A percentile compares a stretch with the other conserved stretches of the same genome.
These are phyloP conservation scores for Trichothecium roseum DNA, from an alignment of 2,329 filamentous ascomycete genomes.

Conservation along the genomic window DNA sequence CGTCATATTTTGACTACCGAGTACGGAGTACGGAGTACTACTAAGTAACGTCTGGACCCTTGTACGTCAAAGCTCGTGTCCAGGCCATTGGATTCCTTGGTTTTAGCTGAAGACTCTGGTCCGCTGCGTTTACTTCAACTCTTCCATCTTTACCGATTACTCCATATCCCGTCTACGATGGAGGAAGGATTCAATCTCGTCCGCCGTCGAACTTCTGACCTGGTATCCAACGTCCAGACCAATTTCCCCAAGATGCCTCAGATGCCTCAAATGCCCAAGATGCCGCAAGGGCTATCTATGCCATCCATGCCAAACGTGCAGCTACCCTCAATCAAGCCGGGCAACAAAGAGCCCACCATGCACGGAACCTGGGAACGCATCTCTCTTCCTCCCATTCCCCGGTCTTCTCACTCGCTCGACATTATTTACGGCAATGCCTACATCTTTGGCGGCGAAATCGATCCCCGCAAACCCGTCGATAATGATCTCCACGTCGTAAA, in stretches of 20 bases:
- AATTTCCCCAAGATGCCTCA: slow-evolving; percentile 28
- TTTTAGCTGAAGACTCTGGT: slow-evolving; percentile 1
- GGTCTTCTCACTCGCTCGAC: slow-evolving; percentile 65
- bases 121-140: background rate
- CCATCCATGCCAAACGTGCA: slow-evolving; percentile 3
- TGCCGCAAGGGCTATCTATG: slow-evolving; percentile 6
- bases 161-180: slow-evolving; percentile 22
- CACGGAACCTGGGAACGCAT: slow-evolving; percentile 54
- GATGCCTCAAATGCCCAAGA: slow-evolving; percentile 18
- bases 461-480: slow-evolving; percentile 56
- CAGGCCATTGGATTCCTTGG: too few relatives aligned
- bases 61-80: too few relatives aligned
- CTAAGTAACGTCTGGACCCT: too few relatives aligned
- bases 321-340: slow-evolving; percentile 5
- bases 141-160: slow-evolving; percentile 1
- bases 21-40: too few relatives aligned
- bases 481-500: slow-evolving; percentile 60
- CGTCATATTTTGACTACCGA: too few relatives aligned
- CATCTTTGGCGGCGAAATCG: slow-evolving; percentile 69
- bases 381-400: slow-evolving; percentile 44
- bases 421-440: slow-evolving; percentile 45
- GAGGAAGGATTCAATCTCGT: slow-evolving; percentile 39
- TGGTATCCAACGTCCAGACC: slow-evolving; percentile 38
- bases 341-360: slow-evolving; percentile 22
- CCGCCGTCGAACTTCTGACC: slow-evolving; percentile 44